Evolutionary conservation across 768 basidiomycete genomes (phyloP), one percentile per base, ranked within the genome.

Genomic region (Crassisporium funariophilum): DNA sequence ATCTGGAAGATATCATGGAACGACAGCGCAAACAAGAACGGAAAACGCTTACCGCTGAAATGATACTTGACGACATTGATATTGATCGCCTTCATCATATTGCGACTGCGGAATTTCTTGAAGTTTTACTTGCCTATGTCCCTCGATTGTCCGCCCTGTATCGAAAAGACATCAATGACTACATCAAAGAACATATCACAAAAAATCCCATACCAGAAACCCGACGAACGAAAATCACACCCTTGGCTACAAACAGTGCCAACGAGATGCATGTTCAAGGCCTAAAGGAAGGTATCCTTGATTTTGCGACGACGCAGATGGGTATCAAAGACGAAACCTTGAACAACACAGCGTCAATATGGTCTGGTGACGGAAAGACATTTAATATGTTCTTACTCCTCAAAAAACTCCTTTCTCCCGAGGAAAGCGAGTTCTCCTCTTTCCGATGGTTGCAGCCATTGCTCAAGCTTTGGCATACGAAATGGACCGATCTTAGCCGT

Each of bases 391-490:
- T 56, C 16, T 20, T 41, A n/a, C 29, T 48, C 13, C 27, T 62
- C 33, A 24, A 47, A 22, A 42, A 54, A 44, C 17, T 50, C 19
- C 24, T 33, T 19, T 31, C 42, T 5, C 35, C 42, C 0, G 47
- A 60, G 39, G 37, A 46, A 9, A 35, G 42, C 19, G 48, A 56
- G 11, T 61, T 61, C 31, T 25, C 60, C 4, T 56, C 54, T 4
- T 53, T 63, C 11, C 44, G 54, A 9, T 57, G 53, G 39, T 16
- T 65, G 2, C 20, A 54, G 13, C 58, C 62, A 5, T 25, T 64
- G 3, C 62, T 66, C 2, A 57, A 66, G 44, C 40, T 66, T 0
- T 68, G 67, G 65, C 67, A 68, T 36, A 61, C 64, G 1, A 58
- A 62, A 46, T 68, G 64, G 67, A 66, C 65, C 4, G 64, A 66